These are phyloP conservation scores for Cylindrodendrum hubeiense DNA, from an alignment of 2,329 filamentous ascomycete species.

Conservation along the genomic window DNA sequence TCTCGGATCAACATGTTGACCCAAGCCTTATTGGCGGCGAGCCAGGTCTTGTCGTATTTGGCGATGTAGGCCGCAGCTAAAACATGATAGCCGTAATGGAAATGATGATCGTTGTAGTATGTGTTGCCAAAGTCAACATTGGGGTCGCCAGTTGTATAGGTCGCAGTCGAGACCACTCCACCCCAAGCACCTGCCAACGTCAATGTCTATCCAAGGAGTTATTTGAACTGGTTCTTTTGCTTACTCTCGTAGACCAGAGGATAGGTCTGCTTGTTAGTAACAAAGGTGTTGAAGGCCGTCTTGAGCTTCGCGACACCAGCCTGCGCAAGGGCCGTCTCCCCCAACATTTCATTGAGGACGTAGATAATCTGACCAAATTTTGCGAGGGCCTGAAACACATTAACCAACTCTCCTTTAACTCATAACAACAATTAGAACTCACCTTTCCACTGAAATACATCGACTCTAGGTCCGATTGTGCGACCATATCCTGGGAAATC, in stretches of 20 bases:
- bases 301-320: slow-evolving; percentile 73
- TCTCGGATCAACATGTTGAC: slow-evolving; percentile 90
- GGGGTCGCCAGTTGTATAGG: slow-evolving; percentile 76
- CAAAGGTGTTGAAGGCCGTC: slow-evolving; percentile 74
- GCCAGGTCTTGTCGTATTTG: slow-evolving; percentile 81
- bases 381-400: slow-evolving; percentile 68
- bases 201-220: slow-evolving; percentile 11
- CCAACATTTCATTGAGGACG: slow-evolving; percentile 72
- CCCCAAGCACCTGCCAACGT: slow-evolving; percentile 73
- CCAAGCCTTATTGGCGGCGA: slow-evolving; percentile 79
- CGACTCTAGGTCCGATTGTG: slow-evolving; percentile 81
- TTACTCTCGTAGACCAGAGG: slow-evolving; percentile 74
- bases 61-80: slow-evolving; percentile 87
- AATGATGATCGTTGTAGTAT: slow-evolving; percentile 82
- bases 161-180: slow-evolving; percentile 81
- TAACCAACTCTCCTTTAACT: not conserved
- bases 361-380: slow-evolving; percentile 81
- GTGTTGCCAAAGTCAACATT: slow-evolving; percentile 91
- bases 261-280: slow-evolving; percentile 75
- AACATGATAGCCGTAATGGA: slow-evolving; percentile 90
- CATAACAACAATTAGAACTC: slow-evolving; percentile 19
- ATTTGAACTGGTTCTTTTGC: slow-evolving; percentile 36
- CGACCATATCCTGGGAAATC: slow-evolving; percentile 79
- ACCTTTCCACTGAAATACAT: slow-evolving; percentile 96
- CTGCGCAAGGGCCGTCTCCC: slow-evolving; percentile 68